Evolutionary conservation across 192 early-diverging fungal genomes (phyloP), one percentile per base, ranked within the genome.

Genomic region (Paraglomus brasilianum): DNA sequence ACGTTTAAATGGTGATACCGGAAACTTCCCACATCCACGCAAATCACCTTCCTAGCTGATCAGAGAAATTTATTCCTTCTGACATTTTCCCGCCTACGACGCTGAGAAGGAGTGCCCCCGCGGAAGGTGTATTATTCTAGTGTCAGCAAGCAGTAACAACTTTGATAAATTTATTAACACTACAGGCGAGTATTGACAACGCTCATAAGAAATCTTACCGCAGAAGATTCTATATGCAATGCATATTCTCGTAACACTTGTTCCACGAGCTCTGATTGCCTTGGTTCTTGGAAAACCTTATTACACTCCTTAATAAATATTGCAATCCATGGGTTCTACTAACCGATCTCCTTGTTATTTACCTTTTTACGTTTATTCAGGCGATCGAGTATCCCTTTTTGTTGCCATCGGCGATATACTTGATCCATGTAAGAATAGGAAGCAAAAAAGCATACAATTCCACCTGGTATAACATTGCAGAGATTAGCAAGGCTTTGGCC

Each of bases 11-110:
- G n/a, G n/a, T n/a, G n/a, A n/a, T n/a, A n/a, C n/a, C n/a, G n/a
- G n/a, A n/a, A n/a, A n/a, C n/a, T n/a, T n/a, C n/a, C n/a, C n/a
- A n/a, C n/a, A 39, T 14, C 42, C 42, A 30, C 10, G 46, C n/a
- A n/a, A n/a, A n/a, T n/a, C n/a, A n/a, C 60, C 95, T 78, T 11
- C 92, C 94, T 66, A 98, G 57, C 8, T 87, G 80, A 71, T 98
- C 93, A 11, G 90, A 88, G 63, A 98, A 96, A 53, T 92, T 93
- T 73, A 95, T 98, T 0, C 94, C 94, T 75, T 98, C 94, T 57
- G 91, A 93, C 84, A 97, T 83, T 62, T 92, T 92, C 24, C 95
- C 95, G 22, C 90, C 90, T 0, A 98, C 91, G 7, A 98, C 95
- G 45, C 90, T 91, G 50, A 98, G 82, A 51, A 98, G 75, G 5